Base-by-base conservation (phyloP, 2,329 filamentous ascomycete genomes). In the Pyrenophora teres region DNA sequence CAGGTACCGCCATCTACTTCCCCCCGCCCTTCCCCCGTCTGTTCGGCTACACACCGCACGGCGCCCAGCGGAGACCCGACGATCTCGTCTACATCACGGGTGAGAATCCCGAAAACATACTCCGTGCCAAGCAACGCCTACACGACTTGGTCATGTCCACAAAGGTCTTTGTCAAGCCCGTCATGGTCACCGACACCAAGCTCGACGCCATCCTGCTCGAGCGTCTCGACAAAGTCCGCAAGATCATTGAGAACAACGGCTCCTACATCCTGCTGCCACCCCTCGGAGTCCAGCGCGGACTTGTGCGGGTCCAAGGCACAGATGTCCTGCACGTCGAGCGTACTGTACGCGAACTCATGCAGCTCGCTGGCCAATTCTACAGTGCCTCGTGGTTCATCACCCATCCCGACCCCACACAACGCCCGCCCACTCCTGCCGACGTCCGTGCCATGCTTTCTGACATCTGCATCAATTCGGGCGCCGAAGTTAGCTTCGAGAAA, bases 1-100 rank as follows among this genome's bases (percentile, higher is more conserved):
- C 94, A 12, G 91, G 92, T 66, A 97, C 94, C 7, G 93, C 94
- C 59, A 97, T 99, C 66, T 99, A 99, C 77, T 97, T 99, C 70
- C 94, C 94, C 23, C 92, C 92, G 6, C 89, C 93, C 0, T 97
- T 97, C 71, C 92, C 93, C 12, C 87, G 88, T 52, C 87, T 97
- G 59, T 97, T 94, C 70, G 89, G 90, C 53, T 99, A 96, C 73
- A 90, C 87, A 46, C 92, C 93, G 1, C 85, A 86, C 6, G 90
- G 89, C 60, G 92, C 92, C 16, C 85, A 85, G 49, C 86, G 90
- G 52, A 87, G 94, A 62, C 90, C 92, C 45, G 88, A 93, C 30
- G 87, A 92, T 69, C 89, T 97, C 69, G 90, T 99, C 55, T 96
- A 94, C 74, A 96, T 99, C 68, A 97, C 94, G 3, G 94, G 94